Evolutionary conservation across 176 grass and related monocot genomes (phyloP).

Genomic region (Typha latifolia): DNA sequence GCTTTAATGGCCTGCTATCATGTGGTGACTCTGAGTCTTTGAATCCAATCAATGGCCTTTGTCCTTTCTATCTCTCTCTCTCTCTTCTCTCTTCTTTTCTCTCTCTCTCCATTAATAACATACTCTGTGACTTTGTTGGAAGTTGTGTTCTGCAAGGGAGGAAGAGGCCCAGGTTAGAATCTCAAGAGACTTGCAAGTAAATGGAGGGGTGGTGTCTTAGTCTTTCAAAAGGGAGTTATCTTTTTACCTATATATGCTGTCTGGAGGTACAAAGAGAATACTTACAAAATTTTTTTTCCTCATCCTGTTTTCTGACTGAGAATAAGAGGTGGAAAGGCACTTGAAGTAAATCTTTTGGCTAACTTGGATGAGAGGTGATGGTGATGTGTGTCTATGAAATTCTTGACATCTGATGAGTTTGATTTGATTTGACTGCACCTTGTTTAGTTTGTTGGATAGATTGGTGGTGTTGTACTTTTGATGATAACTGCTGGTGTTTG

Average conservation of each 20-base stretch:
- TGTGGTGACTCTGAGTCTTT: conserved; percentile 22
- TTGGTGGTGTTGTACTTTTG: conserved; percentile 3
- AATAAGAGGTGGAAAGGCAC: background rate
- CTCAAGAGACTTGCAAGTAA: conserved; percentile 5
- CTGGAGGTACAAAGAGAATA: too few relatives aligned
- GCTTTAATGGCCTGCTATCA: background rate
- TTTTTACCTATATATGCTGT: too few relatives aligned
- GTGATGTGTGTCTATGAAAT: conserved; percentile 10
- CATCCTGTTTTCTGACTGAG: too few relatives aligned
- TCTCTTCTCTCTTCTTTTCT: background rate
- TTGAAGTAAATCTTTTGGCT: background rate
- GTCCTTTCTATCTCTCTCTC: conserved; percentile 6
- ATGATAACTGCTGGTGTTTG: conserved; percentile 18
- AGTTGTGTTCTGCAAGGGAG: conserved; percentile 14
- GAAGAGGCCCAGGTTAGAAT: conserved; percentile 17
- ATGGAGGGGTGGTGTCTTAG: background rate
- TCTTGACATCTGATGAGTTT: conserved; percentile 6
- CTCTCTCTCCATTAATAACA: background rate
- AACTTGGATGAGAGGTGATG: background rate
- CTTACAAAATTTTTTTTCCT: too few relatives aligned
- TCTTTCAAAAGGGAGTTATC: too few relatives aligned
- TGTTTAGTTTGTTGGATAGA: background rate
- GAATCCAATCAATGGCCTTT: conserved; percentile 12
- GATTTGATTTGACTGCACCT: conserved; percentile 34
- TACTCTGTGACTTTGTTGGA: conserved; percentile 25